phyloP scores from a whole-genome alignment of 2,329 filamentous ascomycete genomes.

The Hortaea sp. region DNA sequence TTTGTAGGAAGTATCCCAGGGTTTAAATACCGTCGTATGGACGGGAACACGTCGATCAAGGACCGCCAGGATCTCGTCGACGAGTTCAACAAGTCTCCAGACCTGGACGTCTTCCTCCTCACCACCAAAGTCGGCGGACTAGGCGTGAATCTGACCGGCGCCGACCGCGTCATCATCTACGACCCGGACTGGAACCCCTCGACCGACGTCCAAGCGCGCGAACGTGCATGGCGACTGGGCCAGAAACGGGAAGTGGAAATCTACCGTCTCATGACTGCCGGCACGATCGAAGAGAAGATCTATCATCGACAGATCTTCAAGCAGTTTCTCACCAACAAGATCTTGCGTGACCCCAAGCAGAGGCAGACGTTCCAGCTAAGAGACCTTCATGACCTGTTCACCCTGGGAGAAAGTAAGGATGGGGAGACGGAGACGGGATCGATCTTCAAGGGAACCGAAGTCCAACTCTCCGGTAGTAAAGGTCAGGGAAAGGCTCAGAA shows the following conservation, averaged over 20 bases:
- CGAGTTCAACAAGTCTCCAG: constrained; percentile 73
- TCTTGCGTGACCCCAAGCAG: constrained; percentile 87
- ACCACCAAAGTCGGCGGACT: constrained; percentile 93
- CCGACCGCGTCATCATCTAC: constrained; percentile 93
- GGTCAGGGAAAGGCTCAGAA: constrained; percentile 26
- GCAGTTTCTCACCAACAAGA: constrained; percentile 94
- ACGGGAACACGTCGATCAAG: constrained; percentile 82
- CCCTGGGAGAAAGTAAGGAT: constrained; percentile 50
- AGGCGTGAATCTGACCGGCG: constrained; percentile 88
- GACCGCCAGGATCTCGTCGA: constrained; percentile 84
- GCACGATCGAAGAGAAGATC: constrained; percentile 98
- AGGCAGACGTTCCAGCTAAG: constrained; percentile 81
- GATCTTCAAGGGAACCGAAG: constrained; percentile 79
- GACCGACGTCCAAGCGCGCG: constrained; percentile 87
- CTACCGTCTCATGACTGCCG: constrained; percentile 94
- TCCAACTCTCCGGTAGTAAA: constrained; percentile 42
- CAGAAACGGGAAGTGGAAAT: constrained; percentile 94
- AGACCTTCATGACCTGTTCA: constrained; percentile 88
- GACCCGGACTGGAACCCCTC: constrained; percentile 99
- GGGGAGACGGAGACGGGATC: constrained; percentile 72
- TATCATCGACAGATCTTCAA: constrained; percentile 99
- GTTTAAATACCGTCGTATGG: constrained; percentile 80
- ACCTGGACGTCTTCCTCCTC: constrained; percentile 78
- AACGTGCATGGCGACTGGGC: constrained; percentile 89
- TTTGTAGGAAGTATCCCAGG: constrained; percentile 60